Percentiles rank a stretch among this genome's conserved stretches.
Evolutionary conservation across 805 yeast species (phyloP).

Genomic region (Metschnikowia koreensis): DNA sequence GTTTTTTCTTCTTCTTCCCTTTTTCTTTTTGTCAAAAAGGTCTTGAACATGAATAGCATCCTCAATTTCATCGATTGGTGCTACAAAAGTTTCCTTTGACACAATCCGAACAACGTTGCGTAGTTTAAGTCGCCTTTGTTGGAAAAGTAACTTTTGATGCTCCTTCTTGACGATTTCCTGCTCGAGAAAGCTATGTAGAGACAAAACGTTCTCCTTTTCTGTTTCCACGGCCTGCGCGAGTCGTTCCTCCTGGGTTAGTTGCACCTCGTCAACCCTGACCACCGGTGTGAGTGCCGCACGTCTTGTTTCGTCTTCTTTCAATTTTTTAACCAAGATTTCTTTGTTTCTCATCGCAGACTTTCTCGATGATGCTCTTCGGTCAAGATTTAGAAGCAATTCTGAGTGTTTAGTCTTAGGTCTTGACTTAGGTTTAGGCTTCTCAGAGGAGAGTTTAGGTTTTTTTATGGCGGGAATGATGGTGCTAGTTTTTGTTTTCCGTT

Average conservation of each 20-base stretch:
- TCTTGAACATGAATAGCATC: constrained; percentile 43
- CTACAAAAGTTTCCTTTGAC: constrained; percentile 48
- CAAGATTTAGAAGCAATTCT: constrained; percentile 49
- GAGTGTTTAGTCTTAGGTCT: constrained; percentile 40
- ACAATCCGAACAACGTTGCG: constrained; percentile 55
- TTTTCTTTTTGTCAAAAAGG: constrained; percentile 35
- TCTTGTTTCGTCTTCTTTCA: constrained; percentile 66
- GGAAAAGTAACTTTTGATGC: constrained; percentile 68
- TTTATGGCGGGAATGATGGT: constrained; percentile 33
- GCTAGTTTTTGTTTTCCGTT: constrained; percentile 24
- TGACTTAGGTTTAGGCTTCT: constrained; percentile 24
- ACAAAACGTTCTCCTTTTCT: constrained; percentile 69
- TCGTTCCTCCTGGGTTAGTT: constrained; percentile 69
- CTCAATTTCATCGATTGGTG: constrained; percentile 63
- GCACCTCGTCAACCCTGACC: constrained; percentile 38
- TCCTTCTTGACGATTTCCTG: constrained; percentile 81
- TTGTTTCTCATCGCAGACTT: constrained; percentile 74
- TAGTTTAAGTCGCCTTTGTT: constrained; percentile 62
- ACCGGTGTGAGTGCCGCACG: constrained; percentile 47
- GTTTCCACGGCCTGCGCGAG: constrained; percentile 84
- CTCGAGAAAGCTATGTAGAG: constrained; percentile 75
- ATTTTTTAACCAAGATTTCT: constrained; percentile 68
- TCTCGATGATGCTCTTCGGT: constrained; percentile 74
- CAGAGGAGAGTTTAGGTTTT: constrained; percentile 23
- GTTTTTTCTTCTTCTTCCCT: constrained; percentile 43